Percentiles rank a stretch among this genome's conserved stretches.
These are phyloP conservation scores for Cordyceps cateniannulata DNA, from an alignment of 2,329 filamentous ascomycete species.

Conservation along the genomic window DNA sequence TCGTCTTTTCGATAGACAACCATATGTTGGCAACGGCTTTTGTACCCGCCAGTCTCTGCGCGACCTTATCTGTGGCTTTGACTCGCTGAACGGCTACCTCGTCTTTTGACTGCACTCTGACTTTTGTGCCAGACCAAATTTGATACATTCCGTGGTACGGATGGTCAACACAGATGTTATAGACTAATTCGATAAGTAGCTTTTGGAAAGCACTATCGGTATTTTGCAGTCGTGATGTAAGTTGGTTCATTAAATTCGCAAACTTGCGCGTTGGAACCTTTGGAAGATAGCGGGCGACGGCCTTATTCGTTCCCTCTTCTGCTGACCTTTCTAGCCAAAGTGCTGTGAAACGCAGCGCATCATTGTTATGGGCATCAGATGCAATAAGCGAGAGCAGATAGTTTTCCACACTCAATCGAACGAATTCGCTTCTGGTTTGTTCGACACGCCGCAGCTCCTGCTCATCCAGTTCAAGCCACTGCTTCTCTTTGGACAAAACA, in stretches of 20 bases:
- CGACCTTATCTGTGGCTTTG: slow-evolving; percentile 64
- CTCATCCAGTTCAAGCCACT: slow-evolving; percentile 86
- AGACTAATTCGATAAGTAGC: slow-evolving; percentile 66
- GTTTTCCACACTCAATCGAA: slow-evolving; percentile 86
- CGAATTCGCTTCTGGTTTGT: slow-evolving; percentile 70
- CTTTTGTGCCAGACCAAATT: slow-evolving; percentile 76
- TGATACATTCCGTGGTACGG: slow-evolving; percentile 98
- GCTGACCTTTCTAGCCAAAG: slow-evolving; percentile 86
- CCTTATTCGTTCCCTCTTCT: slow-evolving; percentile 68
- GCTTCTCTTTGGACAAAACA: slow-evolving; percentile 65
- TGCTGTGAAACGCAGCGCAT: slow-evolving; percentile 85
- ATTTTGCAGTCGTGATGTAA: slow-evolving; percentile 84
- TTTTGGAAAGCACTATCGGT: slow-evolving; percentile 67
- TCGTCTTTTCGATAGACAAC: slow-evolving; percentile 66
- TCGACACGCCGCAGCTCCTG: slow-evolving; percentile 76
- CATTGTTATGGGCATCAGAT: slow-evolving; percentile 83
- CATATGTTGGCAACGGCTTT: slow-evolving; percentile 51
- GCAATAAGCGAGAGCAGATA: slow-evolving; percentile 80
- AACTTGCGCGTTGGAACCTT: slow-evolving; percentile 88
- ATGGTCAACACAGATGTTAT: slow-evolving; percentile 83
- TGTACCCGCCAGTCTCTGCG: slow-evolving; percentile 51
- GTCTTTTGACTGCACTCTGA: slow-evolving; percentile 64
- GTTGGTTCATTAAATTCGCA: slow-evolving; percentile 86
- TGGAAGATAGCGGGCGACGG: slow-evolving; percentile 62
- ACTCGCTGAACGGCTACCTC: slow-evolving; percentile 67